Evolutionary conservation across 345 rosid genomes (phyloP).

Genomic region (Mallotus nudiflorus): DNA sequence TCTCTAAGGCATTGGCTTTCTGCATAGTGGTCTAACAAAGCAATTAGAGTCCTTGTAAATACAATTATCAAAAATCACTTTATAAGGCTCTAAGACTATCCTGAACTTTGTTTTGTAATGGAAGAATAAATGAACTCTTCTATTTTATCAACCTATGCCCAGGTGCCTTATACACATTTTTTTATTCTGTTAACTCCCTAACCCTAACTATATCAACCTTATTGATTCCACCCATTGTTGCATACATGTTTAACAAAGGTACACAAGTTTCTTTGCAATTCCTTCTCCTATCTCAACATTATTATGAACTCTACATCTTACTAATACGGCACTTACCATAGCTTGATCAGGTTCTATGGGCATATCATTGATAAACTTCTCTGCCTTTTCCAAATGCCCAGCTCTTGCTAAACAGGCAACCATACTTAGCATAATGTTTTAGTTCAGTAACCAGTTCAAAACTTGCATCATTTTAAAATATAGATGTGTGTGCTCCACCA

Average conservation of each 20-base stretch:
- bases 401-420: slow-evolving; percentile 62
- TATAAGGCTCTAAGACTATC: background rate
- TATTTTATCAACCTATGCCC: slow-evolving; percentile 51
- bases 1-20: background rate
- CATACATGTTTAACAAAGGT: slow-evolving; percentile 51
- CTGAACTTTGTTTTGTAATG: background rate
- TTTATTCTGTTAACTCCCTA: slow-evolving; percentile 48
- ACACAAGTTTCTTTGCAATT: slow-evolving; percentile 57
- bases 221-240: slow-evolving; percentile 41
- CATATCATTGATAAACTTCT: slow-evolving; percentile 51
- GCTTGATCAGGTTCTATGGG: slow-evolving; percentile 62
- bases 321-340: slow-evolving; percentile 50
- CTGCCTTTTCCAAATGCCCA: slow-evolving; percentile 60
- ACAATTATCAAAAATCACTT: background rate
- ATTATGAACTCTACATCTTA: slow-evolving; percentile 54
- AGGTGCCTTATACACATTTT: slow-evolving; percentile 43
- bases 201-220: slow-evolving; percentile 58
- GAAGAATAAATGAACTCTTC: slow-evolving; percentile 1
- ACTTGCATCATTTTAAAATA: slow-evolving; percentile 47
- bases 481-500: slow-evolving; percentile 42
- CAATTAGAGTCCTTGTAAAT: background rate
- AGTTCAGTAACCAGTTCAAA: slow-evolving; percentile 39
- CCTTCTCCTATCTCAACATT: slow-evolving; percentile 60
- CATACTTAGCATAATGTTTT: slow-evolving; percentile 57
- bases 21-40: background rate